Evolutionary conservation across 257 asterid species (phyloP).

Genomic region (Solanum lycopersicoides): DNA sequence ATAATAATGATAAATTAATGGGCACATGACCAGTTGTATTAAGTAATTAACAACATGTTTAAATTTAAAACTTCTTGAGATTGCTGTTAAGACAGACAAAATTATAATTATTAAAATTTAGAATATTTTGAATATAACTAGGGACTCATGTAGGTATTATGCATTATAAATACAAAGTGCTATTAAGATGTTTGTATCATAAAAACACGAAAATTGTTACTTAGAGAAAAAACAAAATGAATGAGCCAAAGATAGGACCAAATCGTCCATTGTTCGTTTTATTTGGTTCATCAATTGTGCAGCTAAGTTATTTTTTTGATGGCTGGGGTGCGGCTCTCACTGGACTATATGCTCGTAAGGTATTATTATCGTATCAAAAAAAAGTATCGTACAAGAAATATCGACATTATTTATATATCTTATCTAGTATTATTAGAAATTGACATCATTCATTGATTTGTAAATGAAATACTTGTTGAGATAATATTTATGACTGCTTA

Average conservation of each 20-base stretch:
- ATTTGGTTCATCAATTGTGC: slow-evolving; percentile 65
- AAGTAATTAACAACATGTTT: neutral
- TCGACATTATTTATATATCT: no score
- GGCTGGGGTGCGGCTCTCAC: slow-evolving; percentile 63
- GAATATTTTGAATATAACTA: no score
- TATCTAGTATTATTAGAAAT: no score
- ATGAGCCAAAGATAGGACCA: slow-evolving; percentile 34
- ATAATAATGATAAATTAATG: no score
- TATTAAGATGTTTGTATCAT: neutral
- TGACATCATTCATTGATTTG: no score
- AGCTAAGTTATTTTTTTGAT: slow-evolving; percentile 26
- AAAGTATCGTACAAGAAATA: fast-evolving
- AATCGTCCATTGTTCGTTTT: slow-evolving; percentile 43
- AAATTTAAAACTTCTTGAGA: neutral
- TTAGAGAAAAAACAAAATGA: neutral
- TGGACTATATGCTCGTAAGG: slow-evolving; percentile 48
- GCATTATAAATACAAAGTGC: neutral
- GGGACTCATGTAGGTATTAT: neutral
- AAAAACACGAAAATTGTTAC: neutral
- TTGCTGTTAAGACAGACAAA: no score
- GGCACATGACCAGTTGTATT: no score
- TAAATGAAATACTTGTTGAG: no score
- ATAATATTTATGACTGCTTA: no score
- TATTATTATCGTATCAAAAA: neutral
- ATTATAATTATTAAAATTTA: no score